Evolutionary conservation across 768 basidiomycete species (phyloP).

Genomic region (Suillus fuscotomentosus): DNA sequence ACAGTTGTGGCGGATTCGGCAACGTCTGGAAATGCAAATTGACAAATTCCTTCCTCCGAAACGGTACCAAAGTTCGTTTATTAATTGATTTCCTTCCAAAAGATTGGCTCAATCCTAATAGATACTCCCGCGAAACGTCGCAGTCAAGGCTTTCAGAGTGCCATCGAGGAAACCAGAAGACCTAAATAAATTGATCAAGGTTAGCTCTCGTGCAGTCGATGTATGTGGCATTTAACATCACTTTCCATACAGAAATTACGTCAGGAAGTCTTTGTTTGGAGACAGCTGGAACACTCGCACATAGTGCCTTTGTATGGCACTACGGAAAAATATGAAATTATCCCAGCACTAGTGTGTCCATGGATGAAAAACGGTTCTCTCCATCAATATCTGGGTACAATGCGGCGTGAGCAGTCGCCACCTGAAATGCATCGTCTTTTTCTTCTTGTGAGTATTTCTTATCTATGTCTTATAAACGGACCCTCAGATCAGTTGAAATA

Average conservation of each 20-base stretch:
- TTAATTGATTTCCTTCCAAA: not conserved
- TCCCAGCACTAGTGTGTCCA: constrained; percentile 23
- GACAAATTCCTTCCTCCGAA: not conserved
- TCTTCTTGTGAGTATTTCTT: constrained; percentile 13
- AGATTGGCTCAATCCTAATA: not conserved
- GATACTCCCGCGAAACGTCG: not conserved
- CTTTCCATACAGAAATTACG: constrained; percentile 11
- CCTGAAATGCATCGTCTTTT: constrained; percentile 6
- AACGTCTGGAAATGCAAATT: not conserved
- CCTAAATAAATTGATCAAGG: not conserved
- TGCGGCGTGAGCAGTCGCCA: not conserved
- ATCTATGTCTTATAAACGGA: not conserved
- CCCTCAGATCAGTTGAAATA: not conserved
- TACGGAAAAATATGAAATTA: constrained; percentile 14
- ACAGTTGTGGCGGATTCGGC: not conserved
- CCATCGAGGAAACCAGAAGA: not conserved
- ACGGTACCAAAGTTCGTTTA: not conserved
- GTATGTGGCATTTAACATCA: not conserved
- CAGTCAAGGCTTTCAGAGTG: not conserved
- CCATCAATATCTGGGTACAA: constrained; percentile 10
- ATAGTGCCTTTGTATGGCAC: constrained; percentile 18
- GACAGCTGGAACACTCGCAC: constrained; percentile 14
- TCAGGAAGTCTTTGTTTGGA: constrained; percentile 22
- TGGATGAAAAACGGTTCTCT: constrained; percentile 25
- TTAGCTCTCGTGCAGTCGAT: not conserved